These are phyloP conservation scores for Nicotiana obtusifolia DNA, from an alignment of 257 asterid genomes.

Conservation along the genomic window DNA sequence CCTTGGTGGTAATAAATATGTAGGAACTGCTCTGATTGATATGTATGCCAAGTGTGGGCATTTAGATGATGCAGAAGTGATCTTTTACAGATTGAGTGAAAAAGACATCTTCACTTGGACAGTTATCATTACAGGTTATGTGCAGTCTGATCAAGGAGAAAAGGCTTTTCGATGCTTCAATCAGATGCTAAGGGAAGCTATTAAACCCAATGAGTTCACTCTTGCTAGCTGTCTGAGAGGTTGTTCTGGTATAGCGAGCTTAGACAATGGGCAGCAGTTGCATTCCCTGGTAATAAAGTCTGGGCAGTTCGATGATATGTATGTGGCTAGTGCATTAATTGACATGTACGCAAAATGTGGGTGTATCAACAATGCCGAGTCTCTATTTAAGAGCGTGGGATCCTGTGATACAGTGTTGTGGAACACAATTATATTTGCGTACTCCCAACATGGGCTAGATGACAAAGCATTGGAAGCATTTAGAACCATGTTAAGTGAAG, in stretches of 20 bases:
- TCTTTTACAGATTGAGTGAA: constrained; percentile 46
- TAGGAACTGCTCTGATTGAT: constrained; percentile 69
- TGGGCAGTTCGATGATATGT: constrained; percentile 46
- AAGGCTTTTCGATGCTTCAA: constrained; percentile 50
- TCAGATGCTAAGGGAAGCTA: constrained; percentile 62
- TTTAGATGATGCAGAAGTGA: constrained; percentile 46
- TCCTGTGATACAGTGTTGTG: constrained; percentile 57
- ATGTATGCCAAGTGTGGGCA: constrained; percentile 63
- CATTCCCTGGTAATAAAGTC: constrained; percentile 56
- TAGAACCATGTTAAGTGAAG: constrained; percentile 39
- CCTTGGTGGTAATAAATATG: constrained; percentile 29
- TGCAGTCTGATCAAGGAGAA: constrained; percentile 64
- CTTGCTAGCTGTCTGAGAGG: constrained; percentile 62
- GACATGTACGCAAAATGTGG: constrained; percentile 90
- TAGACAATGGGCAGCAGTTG: constrained; percentile 56
- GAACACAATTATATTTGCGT: constrained; percentile 76
- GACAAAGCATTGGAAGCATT: constrained; percentile 60
- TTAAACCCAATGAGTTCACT: constrained; percentile 64
- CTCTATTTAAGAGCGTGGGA: constrained; percentile 33
- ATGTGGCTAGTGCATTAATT: constrained; percentile 53
- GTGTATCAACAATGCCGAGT: constrained; percentile 58
- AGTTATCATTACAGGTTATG: constrained; percentile 50
- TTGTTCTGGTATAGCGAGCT: constrained; percentile 60
- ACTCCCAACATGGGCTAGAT: constrained; percentile 68
- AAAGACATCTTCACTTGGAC: constrained; percentile 68